These are phyloP conservation scores for Synchytrium microbalum DNA, from an alignment of 371 early-diverging fungal genomes.

Conservation along the genomic window DNA sequence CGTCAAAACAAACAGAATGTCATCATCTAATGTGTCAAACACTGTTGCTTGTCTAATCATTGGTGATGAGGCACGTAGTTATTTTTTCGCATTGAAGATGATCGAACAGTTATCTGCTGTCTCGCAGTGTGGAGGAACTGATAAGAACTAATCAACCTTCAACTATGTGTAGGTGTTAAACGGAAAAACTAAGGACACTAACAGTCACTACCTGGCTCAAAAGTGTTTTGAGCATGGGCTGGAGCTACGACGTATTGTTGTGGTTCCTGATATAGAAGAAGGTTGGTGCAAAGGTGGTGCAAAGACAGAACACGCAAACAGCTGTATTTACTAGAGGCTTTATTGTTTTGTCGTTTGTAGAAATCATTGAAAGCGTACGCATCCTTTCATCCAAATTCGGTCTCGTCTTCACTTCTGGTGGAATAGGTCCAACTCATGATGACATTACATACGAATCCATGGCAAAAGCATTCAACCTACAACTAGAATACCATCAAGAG, in stretches of 20 bases:
- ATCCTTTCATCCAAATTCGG: background rate
- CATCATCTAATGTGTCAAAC: background rate
- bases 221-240: slow-evolving; percentile 14
- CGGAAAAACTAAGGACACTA: slow-evolving; percentile 65
- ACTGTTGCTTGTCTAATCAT: slow-evolving; percentile 28
- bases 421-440: slow-evolving; percentile 12
- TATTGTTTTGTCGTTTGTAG: too few relatives aligned
- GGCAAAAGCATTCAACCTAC: slow-evolving; percentile 49
- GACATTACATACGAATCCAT: slow-evolving; percentile 59
- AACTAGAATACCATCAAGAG: slow-evolving; percentile 41
- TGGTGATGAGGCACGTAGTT: slow-evolving; percentile 54
- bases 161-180: slow-evolving; percentile 26
- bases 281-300: too few relatives aligned
- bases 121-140: too few relatives aligned
- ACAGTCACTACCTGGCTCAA: slow-evolving; percentile 44
- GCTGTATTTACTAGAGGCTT: too few relatives aligned
- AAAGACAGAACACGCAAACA: too few relatives aligned
- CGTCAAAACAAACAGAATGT: too few relatives aligned
- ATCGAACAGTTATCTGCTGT: too few relatives aligned
- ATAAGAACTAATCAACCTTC: background rate
- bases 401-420: background rate
- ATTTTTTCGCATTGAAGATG: background rate
- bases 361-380: background rate
- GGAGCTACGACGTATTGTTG: slow-evolving; percentile 2
- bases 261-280: background rate